These are phyloP conservation scores for Pichia sp. DNA, from an alignment of 1,139 yeast species.

Conservation along the genomic window DNA sequence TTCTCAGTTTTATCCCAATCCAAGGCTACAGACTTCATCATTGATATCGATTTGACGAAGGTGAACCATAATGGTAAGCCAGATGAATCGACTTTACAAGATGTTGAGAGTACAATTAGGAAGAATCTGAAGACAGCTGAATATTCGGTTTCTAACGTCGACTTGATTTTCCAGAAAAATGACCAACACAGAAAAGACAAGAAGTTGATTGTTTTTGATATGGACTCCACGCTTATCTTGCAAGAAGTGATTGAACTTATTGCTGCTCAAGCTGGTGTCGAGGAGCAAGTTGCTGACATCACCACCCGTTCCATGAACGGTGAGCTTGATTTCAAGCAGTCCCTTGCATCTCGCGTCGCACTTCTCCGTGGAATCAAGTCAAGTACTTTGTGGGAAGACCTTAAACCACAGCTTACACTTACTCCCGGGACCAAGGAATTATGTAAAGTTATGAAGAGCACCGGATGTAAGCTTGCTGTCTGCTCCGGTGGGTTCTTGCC, in stretches of 20 bases:
- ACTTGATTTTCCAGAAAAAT: constrained; percentile 44
- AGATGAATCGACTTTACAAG: constrained; percentile 13
- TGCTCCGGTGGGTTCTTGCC: constrained; percentile 95
- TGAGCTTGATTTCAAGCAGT: constrained; percentile 84
- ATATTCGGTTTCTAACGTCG: constrained; percentile 30
- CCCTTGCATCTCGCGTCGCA: constrained; percentile 68
- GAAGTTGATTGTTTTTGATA: constrained; percentile 81
- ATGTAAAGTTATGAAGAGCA: constrained; percentile 53
- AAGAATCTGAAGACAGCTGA: constrained; percentile 24
- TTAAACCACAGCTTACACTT: constrained; percentile 61
- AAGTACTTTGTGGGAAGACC: constrained; percentile 69
- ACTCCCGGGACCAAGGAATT: constrained; percentile 83
- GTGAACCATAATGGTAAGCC: constrained; percentile 7
- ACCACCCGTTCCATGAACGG: constrained; percentile 98
- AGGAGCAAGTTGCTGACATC: constrained; percentile 68
- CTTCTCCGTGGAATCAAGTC: constrained; percentile 78
- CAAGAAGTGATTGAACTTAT: constrained; percentile 96
- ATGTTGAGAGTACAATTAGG: constrained; percentile 24
- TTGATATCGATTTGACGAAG: constrained; percentile 24
- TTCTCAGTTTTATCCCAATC: constrained; percentile 28
- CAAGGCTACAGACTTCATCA: constrained; percentile 34
- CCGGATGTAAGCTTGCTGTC: constrained; percentile 75
- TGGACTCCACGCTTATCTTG: constrained; percentile 95
- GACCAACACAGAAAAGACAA: constrained; percentile 42
- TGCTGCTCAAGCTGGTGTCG: constrained; percentile 80